These are phyloP conservation scores for Medicago lupulina DNA, from an alignment of 306 rosid genomes.

Conservation along the genomic window DNA sequence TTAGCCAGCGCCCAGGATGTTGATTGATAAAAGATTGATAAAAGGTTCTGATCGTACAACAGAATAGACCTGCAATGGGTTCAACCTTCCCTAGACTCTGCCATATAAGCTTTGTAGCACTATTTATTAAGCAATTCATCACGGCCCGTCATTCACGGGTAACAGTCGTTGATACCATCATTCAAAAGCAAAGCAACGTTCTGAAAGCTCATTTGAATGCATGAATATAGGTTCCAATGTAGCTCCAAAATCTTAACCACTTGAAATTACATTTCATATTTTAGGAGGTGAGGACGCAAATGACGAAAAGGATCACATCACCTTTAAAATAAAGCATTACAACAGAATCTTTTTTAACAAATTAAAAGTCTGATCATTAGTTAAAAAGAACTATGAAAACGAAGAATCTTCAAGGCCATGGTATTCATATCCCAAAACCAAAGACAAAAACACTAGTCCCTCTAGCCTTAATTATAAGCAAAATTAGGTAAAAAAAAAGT, in stretches of 20 bases:
- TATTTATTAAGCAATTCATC: neutral
- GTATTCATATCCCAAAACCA: neutral
- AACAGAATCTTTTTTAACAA: neutral
- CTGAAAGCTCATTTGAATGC: neutral
- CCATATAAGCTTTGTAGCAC: neutral
- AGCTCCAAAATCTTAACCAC: constrained; percentile 4
- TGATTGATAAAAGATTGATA: neutral
- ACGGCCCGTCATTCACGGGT: neutral
- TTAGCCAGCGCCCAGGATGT: neutral
- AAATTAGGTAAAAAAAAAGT: no score
- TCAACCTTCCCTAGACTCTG: neutral
- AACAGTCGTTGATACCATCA: neutral
- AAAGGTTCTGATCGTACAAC: neutral
- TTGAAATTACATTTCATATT: constrained; percentile 8
- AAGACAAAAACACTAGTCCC: neutral
- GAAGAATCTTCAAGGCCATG: neutral
- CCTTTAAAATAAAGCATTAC: neutral
- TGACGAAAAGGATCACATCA: neutral
- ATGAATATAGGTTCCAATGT: neutral
- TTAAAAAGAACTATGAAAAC: neutral
- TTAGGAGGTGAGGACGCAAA: neutral
- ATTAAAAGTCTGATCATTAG: neutral
- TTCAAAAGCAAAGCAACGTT: constrained; percentile 2
- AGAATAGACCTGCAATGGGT: neutral
- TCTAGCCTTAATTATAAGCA: no score